phyloP scores from a whole-genome alignment of 805 yeast species.

The Wickerhamomyces rabaulensis region DNA sequence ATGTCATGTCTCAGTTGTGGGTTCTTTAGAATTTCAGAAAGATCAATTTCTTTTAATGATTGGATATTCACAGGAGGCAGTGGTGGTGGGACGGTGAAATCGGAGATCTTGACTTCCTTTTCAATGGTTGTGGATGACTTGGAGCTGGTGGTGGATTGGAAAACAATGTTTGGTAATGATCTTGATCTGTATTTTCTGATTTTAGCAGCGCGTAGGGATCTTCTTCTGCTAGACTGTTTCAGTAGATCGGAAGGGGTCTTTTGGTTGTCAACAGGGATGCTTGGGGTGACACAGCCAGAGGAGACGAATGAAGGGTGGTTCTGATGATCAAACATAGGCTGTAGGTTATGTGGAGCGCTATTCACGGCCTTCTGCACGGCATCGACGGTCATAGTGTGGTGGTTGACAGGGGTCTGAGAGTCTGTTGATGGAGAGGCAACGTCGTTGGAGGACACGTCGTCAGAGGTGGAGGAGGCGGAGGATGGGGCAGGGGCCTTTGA shows the following conservation, averaged over 20 bases:
- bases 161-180: slow-evolving; percentile 23
- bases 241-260: not conserved
- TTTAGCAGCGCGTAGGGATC: slow-evolving; percentile 6
- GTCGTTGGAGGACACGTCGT: not conserved
- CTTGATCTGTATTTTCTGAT: slow-evolving; percentile 24
- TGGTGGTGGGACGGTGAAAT: slow-evolving; percentile 34
- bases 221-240: slow-evolving; percentile 3
- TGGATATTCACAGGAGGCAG: slow-evolving; percentile 82
- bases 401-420: slow-evolving; percentile 9
- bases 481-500: slow-evolving; percentile 6
- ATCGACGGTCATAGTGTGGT: slow-evolving; percentile 7
- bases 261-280: not conserved
- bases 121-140: not conserved
- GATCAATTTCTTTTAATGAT: slow-evolving; percentile 78
- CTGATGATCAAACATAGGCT: slow-evolving; percentile 5
- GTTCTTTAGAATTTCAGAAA: slow-evolving; percentile 82
- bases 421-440: slow-evolving; percentile 3
- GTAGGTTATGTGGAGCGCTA: not conserved
- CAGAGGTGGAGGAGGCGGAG: slow-evolving; percentile 1
- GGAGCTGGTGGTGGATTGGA: slow-evolving; percentile 4
- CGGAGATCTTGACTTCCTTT: not conserved
- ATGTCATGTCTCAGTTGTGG: slow-evolving; percentile 93
- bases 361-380: slow-evolving; percentile 7
- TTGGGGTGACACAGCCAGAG: slow-evolving; percentile 9
- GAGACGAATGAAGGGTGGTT: slow-evolving; percentile 10